phyloP scores from a whole-genome alignment of 2,329 filamentous ascomycete species.

The Aspergillus neotritici region DNA sequence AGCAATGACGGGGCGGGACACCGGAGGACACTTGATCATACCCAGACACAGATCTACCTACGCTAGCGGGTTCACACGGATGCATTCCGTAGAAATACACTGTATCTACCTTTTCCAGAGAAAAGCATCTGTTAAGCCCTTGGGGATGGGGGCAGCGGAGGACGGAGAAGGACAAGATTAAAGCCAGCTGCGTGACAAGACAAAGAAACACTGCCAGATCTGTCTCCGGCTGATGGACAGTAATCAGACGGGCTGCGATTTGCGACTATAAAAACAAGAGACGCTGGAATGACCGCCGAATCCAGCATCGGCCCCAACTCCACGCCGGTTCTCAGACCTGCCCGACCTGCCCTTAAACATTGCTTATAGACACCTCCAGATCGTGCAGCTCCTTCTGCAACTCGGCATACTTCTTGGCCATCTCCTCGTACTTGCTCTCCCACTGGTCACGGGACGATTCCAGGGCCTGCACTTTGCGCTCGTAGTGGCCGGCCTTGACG shows the following conservation, averaged over 20 bases:
- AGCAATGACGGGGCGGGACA: conserved; percentile 21
- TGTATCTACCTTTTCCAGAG: conserved; percentile 13
- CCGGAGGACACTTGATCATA: background rate
- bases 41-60: background rate
- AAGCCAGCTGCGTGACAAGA: conserved; percentile 13
- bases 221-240: conserved; percentile 13
- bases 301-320: conserved; percentile 25
- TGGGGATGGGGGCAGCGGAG: conserved; percentile 14
- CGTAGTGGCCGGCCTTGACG: conserved; percentile 97
- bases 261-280: conserved; percentile 21
- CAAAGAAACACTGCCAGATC: conserved; percentile 15
- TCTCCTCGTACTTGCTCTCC: conserved; percentile 98
- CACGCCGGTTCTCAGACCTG: conserved; percentile 27
- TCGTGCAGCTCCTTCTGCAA: conserved; percentile 88
- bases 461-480: conserved; percentile 97
- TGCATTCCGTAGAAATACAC: conserved; percentile 7
- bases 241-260: conserved; percentile 23
- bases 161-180: conserved; percentile 9
- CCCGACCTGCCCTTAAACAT: conserved; percentile 74
- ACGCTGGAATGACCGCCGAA: conserved; percentile 22
- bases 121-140: conserved; percentile 6
- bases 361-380: conserved; percentile 85
- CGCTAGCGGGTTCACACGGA: background rate
- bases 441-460: conserved; percentile 88
- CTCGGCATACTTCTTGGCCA: conserved; percentile 78